Percentiles rank a stretch among this genome's conserved stretches.
Evolutionary conservation across 2,329 filamentous ascomycete genomes (phyloP).

Genomic region (Trichophyton benhamiae): DNA sequence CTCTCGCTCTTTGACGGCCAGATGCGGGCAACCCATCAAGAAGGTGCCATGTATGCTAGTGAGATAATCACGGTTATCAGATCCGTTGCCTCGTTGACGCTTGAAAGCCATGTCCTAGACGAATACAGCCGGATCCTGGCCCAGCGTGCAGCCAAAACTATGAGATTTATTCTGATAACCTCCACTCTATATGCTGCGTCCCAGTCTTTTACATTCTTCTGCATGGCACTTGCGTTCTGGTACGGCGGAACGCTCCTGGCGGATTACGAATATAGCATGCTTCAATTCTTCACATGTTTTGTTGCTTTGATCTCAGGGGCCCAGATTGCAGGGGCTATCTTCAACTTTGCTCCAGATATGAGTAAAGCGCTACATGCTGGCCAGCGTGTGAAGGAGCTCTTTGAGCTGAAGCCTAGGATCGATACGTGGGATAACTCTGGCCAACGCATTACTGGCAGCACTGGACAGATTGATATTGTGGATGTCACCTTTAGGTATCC

Average conservation of each 20-base stretch:
- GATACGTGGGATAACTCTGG: constrained; percentile 54
- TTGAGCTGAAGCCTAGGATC: constrained; percentile 68
- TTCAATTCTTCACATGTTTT: constrained; percentile 89
- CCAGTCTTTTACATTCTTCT: constrained; percentile 71
- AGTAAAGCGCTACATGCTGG: constrained; percentile 81
- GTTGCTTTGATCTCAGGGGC: constrained; percentile 77
- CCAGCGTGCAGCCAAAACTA: constrained; percentile 39
- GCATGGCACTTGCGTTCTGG: constrained; percentile 82
- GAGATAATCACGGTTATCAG: constrained; percentile 88
- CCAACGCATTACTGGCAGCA: constrained; percentile 46
- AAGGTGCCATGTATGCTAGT: constrained; percentile 73
- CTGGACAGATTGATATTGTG: constrained; percentile 78
- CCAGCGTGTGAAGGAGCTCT: constrained; percentile 63
- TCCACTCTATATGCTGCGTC: constrained; percentile 70
- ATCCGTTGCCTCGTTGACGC: constrained; percentile 79
- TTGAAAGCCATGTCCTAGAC: constrained; percentile 65
- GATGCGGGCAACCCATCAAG: constrained; percentile 65
- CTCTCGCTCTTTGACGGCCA: constrained; percentile 65
- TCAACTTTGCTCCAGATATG: constrained; percentile 84
- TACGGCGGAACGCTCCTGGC: constrained; percentile 70
- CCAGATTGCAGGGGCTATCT: constrained; percentile 79
- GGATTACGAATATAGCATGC: constrained; percentile 57
- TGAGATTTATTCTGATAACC: constrained; percentile 68
- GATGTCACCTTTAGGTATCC: constrained; percentile 92
- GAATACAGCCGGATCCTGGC: constrained; percentile 58